Percentiles rank a stretch among this genome's conserved stretches.
These are phyloP conservation scores for Heimioporus sp. DNA, from an alignment of 768 basidiomycete genomes.

Conservation along the genomic window DNA sequence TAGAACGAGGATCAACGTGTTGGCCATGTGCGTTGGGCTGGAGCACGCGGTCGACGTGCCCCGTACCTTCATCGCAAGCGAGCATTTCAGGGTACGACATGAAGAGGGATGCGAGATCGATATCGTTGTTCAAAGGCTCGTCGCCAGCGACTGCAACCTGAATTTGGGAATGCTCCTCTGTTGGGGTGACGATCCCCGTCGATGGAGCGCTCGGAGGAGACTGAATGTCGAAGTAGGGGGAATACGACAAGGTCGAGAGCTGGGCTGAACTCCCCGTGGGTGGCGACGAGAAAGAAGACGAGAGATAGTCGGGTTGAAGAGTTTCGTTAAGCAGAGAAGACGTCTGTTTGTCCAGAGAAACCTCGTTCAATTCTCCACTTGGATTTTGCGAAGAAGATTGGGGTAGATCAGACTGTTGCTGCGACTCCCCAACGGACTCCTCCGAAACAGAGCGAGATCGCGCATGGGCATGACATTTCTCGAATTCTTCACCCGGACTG, in stretches of 20 bases:
- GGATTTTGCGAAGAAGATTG: background rate
- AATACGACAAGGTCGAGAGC: constrained; percentile 8
- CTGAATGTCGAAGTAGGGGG: constrained; percentile 18
- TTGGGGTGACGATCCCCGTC: constrained; percentile 41
- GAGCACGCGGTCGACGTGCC: constrained; percentile 8
- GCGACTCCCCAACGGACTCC: constrained; percentile 5
- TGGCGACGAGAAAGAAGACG: constrained; percentile 30
- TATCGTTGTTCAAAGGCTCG: constrained; percentile 32
- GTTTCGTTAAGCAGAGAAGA: constrained; percentile 1
- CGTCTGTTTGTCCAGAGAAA: constrained; percentile 1
- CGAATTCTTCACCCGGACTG: constrained; percentile 23
- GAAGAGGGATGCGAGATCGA: constrained; percentile 43
- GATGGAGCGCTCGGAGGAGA: constrained; percentile 29
- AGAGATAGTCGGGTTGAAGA: constrained; percentile 24
- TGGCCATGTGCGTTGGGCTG: background rate
- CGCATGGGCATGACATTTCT: constrained; percentile 22
- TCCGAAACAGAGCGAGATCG: constrained; percentile 19
- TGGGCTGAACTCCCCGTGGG: constrained; percentile 30
- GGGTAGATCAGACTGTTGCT: constrained; percentile 1
- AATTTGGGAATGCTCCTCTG: constrained; percentile 40
- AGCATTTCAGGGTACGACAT: constrained; percentile 31
- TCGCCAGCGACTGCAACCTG: constrained; percentile 27
- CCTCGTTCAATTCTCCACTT: constrained; percentile 5
- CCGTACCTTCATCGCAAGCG: constrained; percentile 12
- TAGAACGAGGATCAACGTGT: constrained; percentile 4